phyloP scores from a whole-genome alignment of 108 stramenopile species.

The Nitzschia sp. region DNA sequence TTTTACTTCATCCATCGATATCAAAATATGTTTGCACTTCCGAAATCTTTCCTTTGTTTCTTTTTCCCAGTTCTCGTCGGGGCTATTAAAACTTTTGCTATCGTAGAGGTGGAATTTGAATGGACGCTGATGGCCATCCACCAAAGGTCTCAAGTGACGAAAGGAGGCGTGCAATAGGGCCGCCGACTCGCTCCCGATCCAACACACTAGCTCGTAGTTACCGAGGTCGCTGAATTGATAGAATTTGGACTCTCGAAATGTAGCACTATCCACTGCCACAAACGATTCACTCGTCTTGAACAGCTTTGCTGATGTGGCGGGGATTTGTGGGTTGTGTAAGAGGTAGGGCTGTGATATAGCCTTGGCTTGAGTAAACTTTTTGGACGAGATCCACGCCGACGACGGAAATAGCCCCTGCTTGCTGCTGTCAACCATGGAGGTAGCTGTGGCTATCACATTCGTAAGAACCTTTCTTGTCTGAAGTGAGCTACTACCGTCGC shows the following conservation, averaged over 20 bases:
- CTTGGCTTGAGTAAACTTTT: conserved; percentile 8
- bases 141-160: conserved; percentile 19
- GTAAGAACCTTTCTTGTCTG: conserved; percentile 12
- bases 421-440: background rate
- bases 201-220: conserved; percentile 63
- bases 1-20: conserved; percentile 32
- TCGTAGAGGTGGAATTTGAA: conserved; percentile 56
- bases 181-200: conserved; percentile 48
- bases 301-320: background rate
- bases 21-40: conserved; percentile 62
- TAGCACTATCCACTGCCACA: conserved; percentile 14
- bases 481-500: background rate
- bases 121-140: conserved; percentile 39
- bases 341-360: conserved; percentile 20
- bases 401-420: conserved; percentile 13
- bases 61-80: conserved; percentile 36
- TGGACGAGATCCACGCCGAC: conserved; percentile 21
- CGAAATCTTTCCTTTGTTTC: conserved; percentile 26
- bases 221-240: conserved; percentile 33
- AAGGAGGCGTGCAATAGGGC: conserved; percentile 22
- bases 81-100: conserved; percentile 22
- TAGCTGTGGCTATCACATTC: background rate
- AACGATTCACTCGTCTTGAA: conserved; percentile 15
- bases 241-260: conserved; percentile 14
- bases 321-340: conserved; percentile 16